Conservation (phyloP, 2,329 filamentous ascomycete species). For the Periconia digitata region DNA sequence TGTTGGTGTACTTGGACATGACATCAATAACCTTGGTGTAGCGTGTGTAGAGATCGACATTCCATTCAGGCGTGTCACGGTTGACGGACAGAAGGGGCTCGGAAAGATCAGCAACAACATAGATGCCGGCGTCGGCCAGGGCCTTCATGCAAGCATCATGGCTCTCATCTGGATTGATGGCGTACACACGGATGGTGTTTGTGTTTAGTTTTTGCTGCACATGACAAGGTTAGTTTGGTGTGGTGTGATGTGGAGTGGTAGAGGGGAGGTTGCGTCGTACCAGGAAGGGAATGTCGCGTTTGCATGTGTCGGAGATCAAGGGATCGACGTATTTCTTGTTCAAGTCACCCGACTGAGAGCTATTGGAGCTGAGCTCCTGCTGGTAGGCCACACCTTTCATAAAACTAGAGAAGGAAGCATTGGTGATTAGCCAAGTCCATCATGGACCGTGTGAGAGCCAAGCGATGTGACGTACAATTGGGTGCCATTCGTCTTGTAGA, state of each 20-base stretch:
- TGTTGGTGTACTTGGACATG: conserved; percentile 81
- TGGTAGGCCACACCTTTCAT: conserved; percentile 96
- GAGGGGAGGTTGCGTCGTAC: neutral
- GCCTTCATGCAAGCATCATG: conserved; percentile 84
- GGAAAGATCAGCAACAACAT: conserved; percentile 88
- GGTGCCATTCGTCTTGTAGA: conserved; percentile 78
- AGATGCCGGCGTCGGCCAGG: conserved; percentile 84
- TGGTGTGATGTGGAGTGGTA: neutral
- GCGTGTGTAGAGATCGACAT: conserved; percentile 72
- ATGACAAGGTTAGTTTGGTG: conserved; percentile 31
- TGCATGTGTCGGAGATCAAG: conserved; percentile 73
- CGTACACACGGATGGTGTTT: conserved; percentile 95
- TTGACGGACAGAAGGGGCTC: conserved; percentile 83
- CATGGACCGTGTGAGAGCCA: neutral
- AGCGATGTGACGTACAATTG: conserved; percentile 54
- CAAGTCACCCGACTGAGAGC: conserved; percentile 54
- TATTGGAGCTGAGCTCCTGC: conserved; percentile 63
- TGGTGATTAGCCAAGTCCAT: conserved; percentile 20
- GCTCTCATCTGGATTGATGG: conserved; percentile 76
- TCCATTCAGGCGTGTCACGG: conserved; percentile 77
- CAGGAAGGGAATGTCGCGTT: conserved; percentile 67
- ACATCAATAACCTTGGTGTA: conserved; percentile 85
- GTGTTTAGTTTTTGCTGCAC: conserved; percentile 64
- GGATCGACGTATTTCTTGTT: conserved; percentile 73
- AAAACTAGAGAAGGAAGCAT: conserved; percentile 53